A percentile compares a stretch with the other conserved stretches of the same genome.
phyloP scores from a whole-genome alignment of 805 yeast species.

The Lipomyces spencermartinsiae region DNA sequence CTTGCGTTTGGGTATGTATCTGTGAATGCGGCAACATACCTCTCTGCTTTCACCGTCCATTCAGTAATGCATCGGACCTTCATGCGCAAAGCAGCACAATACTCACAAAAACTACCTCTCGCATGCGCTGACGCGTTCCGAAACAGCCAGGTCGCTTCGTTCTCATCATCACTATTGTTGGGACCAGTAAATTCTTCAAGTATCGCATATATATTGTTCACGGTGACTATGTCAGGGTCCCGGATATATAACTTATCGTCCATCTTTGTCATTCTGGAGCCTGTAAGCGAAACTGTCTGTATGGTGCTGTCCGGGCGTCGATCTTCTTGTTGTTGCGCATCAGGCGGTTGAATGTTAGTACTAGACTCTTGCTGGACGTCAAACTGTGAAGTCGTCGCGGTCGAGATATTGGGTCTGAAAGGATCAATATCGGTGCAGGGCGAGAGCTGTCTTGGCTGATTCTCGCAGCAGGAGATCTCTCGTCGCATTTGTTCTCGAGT shows the following conservation, averaged over 20 bases:
- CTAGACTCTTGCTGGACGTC: background rate
- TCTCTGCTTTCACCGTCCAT: background rate
- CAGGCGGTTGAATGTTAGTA: background rate
- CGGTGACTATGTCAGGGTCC: background rate
- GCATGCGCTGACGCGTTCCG: background rate
- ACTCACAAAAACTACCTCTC: background rate
- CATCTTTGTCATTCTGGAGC: background rate
- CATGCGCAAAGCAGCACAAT: slow-evolving; percentile 1
- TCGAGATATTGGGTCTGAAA: background rate
- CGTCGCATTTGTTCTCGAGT: background rate
- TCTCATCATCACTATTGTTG: background rate
- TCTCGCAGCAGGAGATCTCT: background rate
- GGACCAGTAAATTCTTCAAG: background rate
- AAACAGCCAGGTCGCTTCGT: background rate
- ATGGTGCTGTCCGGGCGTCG: background rate
- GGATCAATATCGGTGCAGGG: background rate
- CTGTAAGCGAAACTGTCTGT: background rate
- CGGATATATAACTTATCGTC: background rate
- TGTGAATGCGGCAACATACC: background rate
- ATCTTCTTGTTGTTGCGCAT: background rate
- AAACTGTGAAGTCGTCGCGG: background rate
- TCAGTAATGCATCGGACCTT: background rate
- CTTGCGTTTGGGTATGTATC: background rate
- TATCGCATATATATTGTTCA: background rate
- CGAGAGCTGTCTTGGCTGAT: background rate